Base-by-base conservation (phyloP, 75 land plant species). In the Cunninghamia lanceolata region DNA sequence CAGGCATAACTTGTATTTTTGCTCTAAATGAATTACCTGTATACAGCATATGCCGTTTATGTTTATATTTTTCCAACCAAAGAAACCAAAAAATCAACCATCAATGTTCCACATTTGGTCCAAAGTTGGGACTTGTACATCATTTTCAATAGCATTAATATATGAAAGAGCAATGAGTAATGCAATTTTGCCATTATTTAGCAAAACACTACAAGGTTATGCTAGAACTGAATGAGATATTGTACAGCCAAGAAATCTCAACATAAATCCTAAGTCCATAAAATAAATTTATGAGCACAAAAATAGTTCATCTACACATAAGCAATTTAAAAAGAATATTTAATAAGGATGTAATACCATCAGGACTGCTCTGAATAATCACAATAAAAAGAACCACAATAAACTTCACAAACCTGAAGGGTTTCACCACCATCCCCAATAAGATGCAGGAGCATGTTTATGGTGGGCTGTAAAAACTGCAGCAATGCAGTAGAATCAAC, bases 351-450 rank as follows among this genome's bases (percentile, higher is more conserved):
- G 32, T 2, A 25, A n/a, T 5, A 19, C 50, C 3, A 80, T 2
- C 14, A 45, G 32, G 25, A 45, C 50, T 11, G 45, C n/a, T 14
- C 3, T n/a, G 34, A 45, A 11, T 42, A n/a, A 42, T 45, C 14
- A 84, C 34, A 54, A 84, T 35, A 8, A 9, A 21, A 54, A 84
- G 25, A 35, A 74, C 56, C 70, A 84, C 13, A 17, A n/a, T 54
- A 68, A 90, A 85, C 34, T 84, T 53, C 38, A 85, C 75, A 35
- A 88, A 96, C 99, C 96, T 98, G 99, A 68, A 98, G 93, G 53
- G 99, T 98, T 92, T 98, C 99, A 68, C 97, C 99, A 84, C 99
- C 96, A 88, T 95, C 98, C 46, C 99, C 97, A 85, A 98, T 98
- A 39, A 98, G 94, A 88, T 94, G 99, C 52, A 98, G 96, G 87